A percentile compares a stretch with the other conserved stretches of the same genome.
Evolutionary conservation across 2,329 filamentous ascomycete genomes (phyloP).

Genomic region (Colletotrichum sp.): DNA sequence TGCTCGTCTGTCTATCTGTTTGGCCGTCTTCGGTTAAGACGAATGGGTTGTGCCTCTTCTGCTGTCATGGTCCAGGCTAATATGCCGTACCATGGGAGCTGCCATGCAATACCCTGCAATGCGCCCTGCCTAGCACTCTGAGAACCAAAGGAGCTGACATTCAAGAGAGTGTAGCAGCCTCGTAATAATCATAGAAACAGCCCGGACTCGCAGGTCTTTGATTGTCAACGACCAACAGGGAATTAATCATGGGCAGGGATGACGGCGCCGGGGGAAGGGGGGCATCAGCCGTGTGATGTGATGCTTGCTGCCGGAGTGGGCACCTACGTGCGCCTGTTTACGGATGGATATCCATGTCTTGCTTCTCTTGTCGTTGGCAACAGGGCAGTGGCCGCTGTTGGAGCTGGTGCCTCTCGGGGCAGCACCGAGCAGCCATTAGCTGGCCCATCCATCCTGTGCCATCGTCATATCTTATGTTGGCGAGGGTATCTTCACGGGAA

Average conservation of each 20-base stretch:
- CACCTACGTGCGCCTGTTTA: not conserved
- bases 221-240: not conserved
- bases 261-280: not conserved
- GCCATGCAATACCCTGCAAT: not conserved
- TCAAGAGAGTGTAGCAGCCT: not conserved
- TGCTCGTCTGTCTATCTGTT: not conserved
- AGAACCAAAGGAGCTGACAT: not conserved
- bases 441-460: not conserved
- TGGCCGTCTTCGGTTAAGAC: constrained; percentile 20
- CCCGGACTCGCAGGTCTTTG: not conserved
- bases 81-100: not conserved
- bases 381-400: not conserved
- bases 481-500: not conserved
- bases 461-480: not conserved
- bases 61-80: not conserved
- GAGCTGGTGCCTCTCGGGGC: not conserved
- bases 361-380: not conserved
- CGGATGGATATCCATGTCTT: not conserved
- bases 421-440: not conserved
- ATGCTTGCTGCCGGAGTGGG: not conserved
- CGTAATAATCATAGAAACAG: not conserved
- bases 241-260: not conserved
- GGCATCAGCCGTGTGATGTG: not conserved
- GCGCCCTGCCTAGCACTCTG: not conserved
- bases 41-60: constrained; percentile 1